Evolutionary conservation across 2,329 filamentous ascomycete species (phyloP).

Genomic region (Catunica adiposa): DNA sequence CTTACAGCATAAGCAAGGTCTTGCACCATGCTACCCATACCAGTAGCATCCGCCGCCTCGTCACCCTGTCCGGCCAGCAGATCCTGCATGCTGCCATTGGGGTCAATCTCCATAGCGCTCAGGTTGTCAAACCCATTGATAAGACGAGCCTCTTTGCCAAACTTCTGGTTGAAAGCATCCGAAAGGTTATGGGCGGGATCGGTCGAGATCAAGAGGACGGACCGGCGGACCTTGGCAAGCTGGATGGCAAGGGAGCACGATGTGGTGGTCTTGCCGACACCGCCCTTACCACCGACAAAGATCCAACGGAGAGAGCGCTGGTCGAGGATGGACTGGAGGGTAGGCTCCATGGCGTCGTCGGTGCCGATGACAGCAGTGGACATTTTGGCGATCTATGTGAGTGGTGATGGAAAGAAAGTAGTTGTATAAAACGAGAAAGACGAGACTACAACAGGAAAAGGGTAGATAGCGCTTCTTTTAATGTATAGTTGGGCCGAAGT

Average conservation of each 20-base stretch:
- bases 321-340: constrained; percentile 85
- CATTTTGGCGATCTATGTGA: constrained; percentile 19
- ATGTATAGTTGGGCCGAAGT: not conserved
- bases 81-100: constrained; percentile 94
- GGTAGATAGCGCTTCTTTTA: too few relatives aligned
- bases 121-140: constrained; percentile 86
- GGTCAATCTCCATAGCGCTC: constrained; percentile 98
- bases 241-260: constrained; percentile 97
- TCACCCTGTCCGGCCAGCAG: constrained; percentile 63
- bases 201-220: constrained; percentile 92
- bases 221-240: constrained; percentile 85
- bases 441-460: too few relatives aligned
- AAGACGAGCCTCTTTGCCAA: constrained; percentile 91
- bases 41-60: constrained; percentile 49
- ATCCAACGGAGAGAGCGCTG: constrained; percentile 96
- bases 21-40: constrained; percentile 93
- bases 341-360: constrained; percentile 73
- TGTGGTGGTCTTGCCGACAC: constrained; percentile 98
- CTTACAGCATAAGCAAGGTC: constrained; percentile 86
- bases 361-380: constrained; percentile 25
- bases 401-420: not conserved
- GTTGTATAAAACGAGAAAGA: not conserved
- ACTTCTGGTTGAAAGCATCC: constrained; percentile 97
- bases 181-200: constrained; percentile 96
- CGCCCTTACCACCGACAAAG: constrained; percentile 95